A percentile compares a stretch with the other conserved stretches of the same genome.
phyloP scores from a whole-genome alignment of 2,329 filamentous ascomycete species.

The Ophiostoma sp. region DNA sequence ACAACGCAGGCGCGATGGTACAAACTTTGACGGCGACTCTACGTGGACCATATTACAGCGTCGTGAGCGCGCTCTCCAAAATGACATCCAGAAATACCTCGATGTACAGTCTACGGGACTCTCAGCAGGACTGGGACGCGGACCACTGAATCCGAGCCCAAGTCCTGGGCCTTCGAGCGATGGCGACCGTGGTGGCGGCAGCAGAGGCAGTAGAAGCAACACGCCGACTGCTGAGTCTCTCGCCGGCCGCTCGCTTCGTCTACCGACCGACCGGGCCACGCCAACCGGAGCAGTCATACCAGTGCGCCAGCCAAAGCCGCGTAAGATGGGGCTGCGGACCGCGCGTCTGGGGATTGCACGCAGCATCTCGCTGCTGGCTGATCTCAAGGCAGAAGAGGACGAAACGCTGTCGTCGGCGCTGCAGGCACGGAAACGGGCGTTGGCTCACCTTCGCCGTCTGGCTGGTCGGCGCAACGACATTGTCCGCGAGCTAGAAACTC shows the following conservation, averaged over 20 bases:
- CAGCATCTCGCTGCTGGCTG: slow-evolving; percentile 63
- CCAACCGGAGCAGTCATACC: slow-evolving; percentile 56
- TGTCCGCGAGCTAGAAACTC: slow-evolving; percentile 51
- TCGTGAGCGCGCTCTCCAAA: slow-evolving; percentile 48
- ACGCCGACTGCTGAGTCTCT: slow-evolving; percentile 40
- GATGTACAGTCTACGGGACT: slow-evolving; percentile 52
- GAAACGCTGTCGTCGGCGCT: slow-evolving; percentile 59
- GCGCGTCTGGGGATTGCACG: slow-evolving; percentile 65
- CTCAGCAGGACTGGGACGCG: slow-evolving; percentile 40
- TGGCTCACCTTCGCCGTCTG: slow-evolving; percentile 58
- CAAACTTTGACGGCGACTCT: slow-evolving; percentile 42
- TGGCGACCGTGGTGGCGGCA: background rate
- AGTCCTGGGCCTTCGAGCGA: slow-evolving; percentile 39
- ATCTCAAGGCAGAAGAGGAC: slow-evolving; percentile 69
- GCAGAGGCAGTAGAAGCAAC: slow-evolving; percentile 34
- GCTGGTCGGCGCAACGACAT: slow-evolving; percentile 53
- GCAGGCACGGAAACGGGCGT: slow-evolving; percentile 55
- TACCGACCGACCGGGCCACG: slow-evolving; percentile 33
- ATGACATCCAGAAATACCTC: slow-evolving; percentile 50
- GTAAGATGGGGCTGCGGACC: slow-evolving; percentile 57
- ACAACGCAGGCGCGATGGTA: slow-evolving; percentile 16
- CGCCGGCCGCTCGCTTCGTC: slow-evolving; percentile 40
- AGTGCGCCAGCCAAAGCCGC: slow-evolving; percentile 57
- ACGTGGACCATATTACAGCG: slow-evolving; percentile 50
- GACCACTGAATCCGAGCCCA: slow-evolving; percentile 28